These are phyloP conservation scores for Pseudogymnoascus sp. DNA, from an alignment of 2,329 filamentous ascomycete species.

Conservation along the genomic window DNA sequence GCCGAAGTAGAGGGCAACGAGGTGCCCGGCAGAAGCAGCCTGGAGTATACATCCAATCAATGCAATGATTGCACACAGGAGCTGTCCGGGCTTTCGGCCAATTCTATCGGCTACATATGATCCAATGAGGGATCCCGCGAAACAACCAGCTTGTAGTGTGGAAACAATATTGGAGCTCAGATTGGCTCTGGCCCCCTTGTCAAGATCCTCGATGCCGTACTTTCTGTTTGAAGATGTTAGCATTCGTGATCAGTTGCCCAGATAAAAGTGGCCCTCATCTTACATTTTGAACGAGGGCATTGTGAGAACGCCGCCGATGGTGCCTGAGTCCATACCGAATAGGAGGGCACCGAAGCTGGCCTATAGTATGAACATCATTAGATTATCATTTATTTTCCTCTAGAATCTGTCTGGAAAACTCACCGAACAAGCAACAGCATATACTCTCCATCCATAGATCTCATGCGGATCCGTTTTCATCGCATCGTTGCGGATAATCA, in stretches of 20 bases:
- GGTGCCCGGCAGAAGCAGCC: constrained; percentile 39
- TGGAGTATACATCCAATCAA: constrained; percentile 56
- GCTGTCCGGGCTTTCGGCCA: constrained; percentile 30
- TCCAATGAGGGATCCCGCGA: constrained; percentile 34
- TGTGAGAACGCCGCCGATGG: constrained; percentile 21
- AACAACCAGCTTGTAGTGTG: constrained; percentile 58
- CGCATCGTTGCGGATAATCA: constrained; percentile 11
- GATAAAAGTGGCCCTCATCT: neutral
- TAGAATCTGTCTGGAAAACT: neutral
- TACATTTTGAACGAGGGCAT: neutral
- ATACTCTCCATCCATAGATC: constrained; percentile 11
- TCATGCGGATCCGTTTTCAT: constrained; percentile 10
- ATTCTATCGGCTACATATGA: neutral
- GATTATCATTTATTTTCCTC: neutral
- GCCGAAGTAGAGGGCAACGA: neutral
- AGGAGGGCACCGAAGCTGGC: constrained; percentile 14
- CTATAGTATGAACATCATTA: neutral
- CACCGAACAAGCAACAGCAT: constrained; percentile 7
- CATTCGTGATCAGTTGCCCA: neutral
- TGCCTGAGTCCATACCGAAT: constrained; percentile 24
- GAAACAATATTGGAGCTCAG: constrained; percentile 43
- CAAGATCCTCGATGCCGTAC: neutral
- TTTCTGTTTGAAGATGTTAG: neutral
- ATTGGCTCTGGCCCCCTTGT: neutral
- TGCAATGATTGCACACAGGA: constrained; percentile 48